Percentiles rank a stretch among this genome's conserved stretches.
These are phyloP conservation scores for Leccinum broughii DNA, from an alignment of 768 basidiomycete genomes.

Conservation along the genomic window DNA sequence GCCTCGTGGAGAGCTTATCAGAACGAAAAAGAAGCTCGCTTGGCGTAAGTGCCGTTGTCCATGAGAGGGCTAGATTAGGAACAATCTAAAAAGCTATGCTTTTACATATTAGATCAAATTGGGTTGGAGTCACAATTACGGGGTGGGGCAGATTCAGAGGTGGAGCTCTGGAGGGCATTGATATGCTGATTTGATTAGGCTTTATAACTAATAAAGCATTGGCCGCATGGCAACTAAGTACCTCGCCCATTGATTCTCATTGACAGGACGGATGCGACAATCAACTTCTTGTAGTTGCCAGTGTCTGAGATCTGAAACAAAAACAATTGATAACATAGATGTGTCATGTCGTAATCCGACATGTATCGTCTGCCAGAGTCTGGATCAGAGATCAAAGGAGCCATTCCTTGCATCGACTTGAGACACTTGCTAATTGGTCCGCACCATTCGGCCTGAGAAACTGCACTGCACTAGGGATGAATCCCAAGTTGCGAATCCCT, in stretches of 20 bases:
- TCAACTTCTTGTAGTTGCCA: not conserved
- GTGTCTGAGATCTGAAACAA: slow-evolving; percentile 8
- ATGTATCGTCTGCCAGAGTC: slow-evolving; percentile 1
- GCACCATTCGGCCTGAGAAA: slow-evolving; percentile 11
- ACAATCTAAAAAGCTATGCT: not conserved
- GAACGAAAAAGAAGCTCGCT: not conserved
- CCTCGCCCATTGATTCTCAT: too few relatives aligned
- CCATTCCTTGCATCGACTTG: slow-evolving; percentile 1
- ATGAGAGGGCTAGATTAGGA: not conserved
- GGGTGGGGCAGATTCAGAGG: not conserved
- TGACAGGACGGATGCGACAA: not conserved
- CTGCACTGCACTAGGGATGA: slow-evolving; percentile 4
- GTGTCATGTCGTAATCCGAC: slow-evolving; percentile 10
- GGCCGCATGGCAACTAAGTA: not conserved
- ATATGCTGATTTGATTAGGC: not conserved
- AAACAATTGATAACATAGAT: not conserved
- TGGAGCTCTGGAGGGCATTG: not conserved
- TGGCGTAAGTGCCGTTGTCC: not conserved
- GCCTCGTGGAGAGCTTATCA: not conserved
- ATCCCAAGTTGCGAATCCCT: slow-evolving; percentile 24
- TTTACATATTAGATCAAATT: not conserved
- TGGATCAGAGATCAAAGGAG: slow-evolving; percentile 8
- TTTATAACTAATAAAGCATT: not conserved
- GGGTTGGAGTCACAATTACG: not conserved
- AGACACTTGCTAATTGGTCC: slow-evolving; percentile 14